Percentiles rank a stretch among this genome's conserved stretches.
phyloP scores from a whole-genome alignment of 1,139 yeast genomes.

The Yamadazyma spencermartinsiae region DNA sequence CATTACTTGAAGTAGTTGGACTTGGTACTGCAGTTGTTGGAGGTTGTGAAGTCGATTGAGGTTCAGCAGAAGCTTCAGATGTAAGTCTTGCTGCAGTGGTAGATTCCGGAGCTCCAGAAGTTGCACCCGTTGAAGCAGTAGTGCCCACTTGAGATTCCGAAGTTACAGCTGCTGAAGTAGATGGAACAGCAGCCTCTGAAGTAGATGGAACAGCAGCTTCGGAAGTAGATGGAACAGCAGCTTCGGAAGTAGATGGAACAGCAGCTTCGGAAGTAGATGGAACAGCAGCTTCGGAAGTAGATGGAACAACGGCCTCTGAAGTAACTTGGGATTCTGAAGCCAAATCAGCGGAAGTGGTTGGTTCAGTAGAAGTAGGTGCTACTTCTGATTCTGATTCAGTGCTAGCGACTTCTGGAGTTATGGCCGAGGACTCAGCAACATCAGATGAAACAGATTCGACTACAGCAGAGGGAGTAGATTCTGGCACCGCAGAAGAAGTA shows the following conservation, averaged over 20 bases:
- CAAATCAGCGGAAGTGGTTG: constrained; percentile 6
- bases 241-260: constrained; percentile 3
- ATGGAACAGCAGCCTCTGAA: constrained; percentile 3
- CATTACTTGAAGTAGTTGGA: constrained; percentile 21
- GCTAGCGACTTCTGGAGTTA: constrained; percentile 4
- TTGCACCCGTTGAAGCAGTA: neutral
- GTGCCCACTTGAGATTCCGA: constrained; percentile 3
- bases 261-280: too few species aligned
- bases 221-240: constrained; percentile 7
- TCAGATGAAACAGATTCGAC: constrained; percentile 8
- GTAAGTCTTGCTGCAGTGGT: constrained; percentile 3
- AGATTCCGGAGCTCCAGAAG: neutral
- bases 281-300: too few species aligned
- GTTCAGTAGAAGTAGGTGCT: constrained; percentile 5
- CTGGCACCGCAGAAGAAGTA: neutral
- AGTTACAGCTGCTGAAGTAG: constrained; percentile 5
- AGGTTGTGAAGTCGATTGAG: constrained; percentile 4
- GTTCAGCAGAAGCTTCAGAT: constrained; percentile 3
- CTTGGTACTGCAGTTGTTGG: constrained; percentile 8
- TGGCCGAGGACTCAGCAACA: constrained; percentile 6
- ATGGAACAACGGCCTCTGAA: too few species aligned
- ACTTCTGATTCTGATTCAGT: constrained; percentile 6
- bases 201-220: constrained; percentile 5
- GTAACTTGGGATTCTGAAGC: constrained; percentile 7
- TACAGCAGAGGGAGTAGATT: constrained; percentile 3